phyloP scores from a whole-genome alignment of 2,329 filamentous ascomycete genomes.

The Fusarium acutatum region DNA sequence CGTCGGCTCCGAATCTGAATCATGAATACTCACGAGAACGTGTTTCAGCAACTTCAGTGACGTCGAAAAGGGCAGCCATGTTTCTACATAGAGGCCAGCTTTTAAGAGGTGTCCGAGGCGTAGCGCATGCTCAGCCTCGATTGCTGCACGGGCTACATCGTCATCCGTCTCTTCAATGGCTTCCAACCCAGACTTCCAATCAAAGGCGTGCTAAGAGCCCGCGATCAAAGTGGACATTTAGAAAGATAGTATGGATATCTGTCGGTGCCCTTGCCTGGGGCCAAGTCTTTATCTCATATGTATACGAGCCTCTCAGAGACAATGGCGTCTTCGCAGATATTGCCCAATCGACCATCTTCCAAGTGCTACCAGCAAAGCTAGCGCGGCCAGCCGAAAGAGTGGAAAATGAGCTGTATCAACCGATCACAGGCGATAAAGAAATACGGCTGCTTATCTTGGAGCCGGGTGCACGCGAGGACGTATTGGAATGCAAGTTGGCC shows the following conservation, averaged over 20 bases:
- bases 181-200: rapidly evolving
- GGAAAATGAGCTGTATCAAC: rapidly evolving
- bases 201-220: rapidly evolving
- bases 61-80: not conserved
- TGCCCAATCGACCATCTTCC: not conserved
- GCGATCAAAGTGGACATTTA: not conserved
- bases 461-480: not conserved
- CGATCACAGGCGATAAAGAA: not conserved
- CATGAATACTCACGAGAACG: rapidly evolving
- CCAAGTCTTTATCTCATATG: not conserved
- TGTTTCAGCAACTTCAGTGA: not conserved
- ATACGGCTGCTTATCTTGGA: not conserved
- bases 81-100: not conserved
- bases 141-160: too few species aligned
- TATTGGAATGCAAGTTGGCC: not conserved
- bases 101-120: rapidly evolving
- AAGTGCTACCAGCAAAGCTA: not conserved
- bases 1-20: rapidly evolving
- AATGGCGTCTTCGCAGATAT: not conserved
- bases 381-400: rapidly evolving
- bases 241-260: rapidly evolving
- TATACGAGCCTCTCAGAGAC: not conserved
- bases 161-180: not conserved
- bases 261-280: rapidly evolving
- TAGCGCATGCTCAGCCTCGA: rapidly evolving